Conservation (phyloP, 768 basidiomycete genomes). For the Epithele typhae region DNA sequence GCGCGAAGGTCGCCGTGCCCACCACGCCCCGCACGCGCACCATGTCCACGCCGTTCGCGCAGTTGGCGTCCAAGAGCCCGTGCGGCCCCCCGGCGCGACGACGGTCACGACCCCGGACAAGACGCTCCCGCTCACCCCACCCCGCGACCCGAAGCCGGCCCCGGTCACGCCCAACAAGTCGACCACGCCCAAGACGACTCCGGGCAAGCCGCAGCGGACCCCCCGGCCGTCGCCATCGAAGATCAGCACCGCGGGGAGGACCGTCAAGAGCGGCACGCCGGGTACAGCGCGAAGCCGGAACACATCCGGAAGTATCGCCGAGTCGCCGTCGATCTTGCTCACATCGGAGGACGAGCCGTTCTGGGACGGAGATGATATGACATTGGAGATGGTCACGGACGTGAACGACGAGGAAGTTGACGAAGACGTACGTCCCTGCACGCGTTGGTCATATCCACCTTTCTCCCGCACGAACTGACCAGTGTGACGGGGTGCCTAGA, state of each 20-base stretch:
- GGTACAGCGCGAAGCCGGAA: constrained; percentile 3
- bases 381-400: constrained; percentile 67
- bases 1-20: constrained; percentile 6
- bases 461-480: no score
- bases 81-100: neutral
- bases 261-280: constrained; percentile 18
- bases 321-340: constrained; percentile 27
- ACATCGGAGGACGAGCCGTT: constrained; percentile 24
- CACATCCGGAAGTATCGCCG: constrained; percentile 16
- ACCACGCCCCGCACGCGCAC: constrained; percentile 18
- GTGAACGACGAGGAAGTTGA: constrained; percentile 71
- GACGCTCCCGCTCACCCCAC: constrained; percentile 4
- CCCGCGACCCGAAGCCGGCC: constrained; percentile 4
- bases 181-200: constrained; percentile 16
- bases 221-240: constrained; percentile 15
- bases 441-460: no score
- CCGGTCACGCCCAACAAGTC: constrained; percentile 14
- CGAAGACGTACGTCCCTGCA: constrained; percentile 59
- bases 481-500: constrained; percentile 25
- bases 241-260: constrained; percentile 9
- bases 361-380: constrained; percentile 58
- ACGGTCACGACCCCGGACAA: neutral
- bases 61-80: constrained; percentile 5
- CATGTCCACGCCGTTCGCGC: constrained; percentile 19
- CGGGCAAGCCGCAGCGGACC: constrained; percentile 1